Conservation (phyloP, 768 basidiomycete genomes). For the Leccinum sublutescens region DNA sequence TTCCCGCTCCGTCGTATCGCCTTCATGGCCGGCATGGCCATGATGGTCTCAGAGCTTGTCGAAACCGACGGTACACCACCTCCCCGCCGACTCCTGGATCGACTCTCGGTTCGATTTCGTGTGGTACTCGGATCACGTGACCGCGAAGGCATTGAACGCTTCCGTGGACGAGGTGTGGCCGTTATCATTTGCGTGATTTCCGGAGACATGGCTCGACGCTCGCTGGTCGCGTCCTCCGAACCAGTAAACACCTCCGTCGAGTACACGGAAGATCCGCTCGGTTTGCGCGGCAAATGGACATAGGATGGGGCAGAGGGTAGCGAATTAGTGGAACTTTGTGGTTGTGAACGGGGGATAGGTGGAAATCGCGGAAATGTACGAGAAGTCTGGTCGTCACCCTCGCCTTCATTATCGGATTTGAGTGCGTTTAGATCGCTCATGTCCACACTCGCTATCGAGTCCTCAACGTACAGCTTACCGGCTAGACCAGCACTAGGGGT, state of each 20-base stretch:
- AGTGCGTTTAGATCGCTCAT: constrained; percentile 34
- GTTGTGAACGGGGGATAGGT: constrained; percentile 19
- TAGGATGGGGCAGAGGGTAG: constrained; percentile 12
- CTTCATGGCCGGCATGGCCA: background rate
- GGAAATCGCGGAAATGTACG: constrained; percentile 28
- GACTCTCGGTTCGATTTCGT: constrained; percentile 17
- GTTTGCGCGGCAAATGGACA: constrained; percentile 26
- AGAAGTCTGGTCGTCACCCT: constrained; percentile 24
- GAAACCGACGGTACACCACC: constrained; percentile 14
- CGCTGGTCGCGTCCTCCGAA: constrained; percentile 6
- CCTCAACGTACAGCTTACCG: constrained; percentile 13
- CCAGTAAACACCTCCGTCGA: constrained; percentile 13
- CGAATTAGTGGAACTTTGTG: constrained; percentile 7
- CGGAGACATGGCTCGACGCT: constrained; percentile 31
- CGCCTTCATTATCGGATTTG: constrained; percentile 29
- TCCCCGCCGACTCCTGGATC: constrained; percentile 2
- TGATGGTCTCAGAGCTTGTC: constrained; percentile 5
- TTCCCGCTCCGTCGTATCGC: constrained; percentile 1
- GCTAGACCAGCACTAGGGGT: background rate
- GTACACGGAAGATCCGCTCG: constrained; percentile 15
- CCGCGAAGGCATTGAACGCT: constrained; percentile 20
- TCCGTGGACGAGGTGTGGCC: constrained; percentile 37
- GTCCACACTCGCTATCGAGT: constrained; percentile 30
- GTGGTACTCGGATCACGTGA: constrained; percentile 24
- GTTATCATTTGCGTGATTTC: constrained; percentile 42